Evolutionary conservation across 78 protist species (phyloP).

Genomic region (Tieghemostelium lacteum): DNA sequence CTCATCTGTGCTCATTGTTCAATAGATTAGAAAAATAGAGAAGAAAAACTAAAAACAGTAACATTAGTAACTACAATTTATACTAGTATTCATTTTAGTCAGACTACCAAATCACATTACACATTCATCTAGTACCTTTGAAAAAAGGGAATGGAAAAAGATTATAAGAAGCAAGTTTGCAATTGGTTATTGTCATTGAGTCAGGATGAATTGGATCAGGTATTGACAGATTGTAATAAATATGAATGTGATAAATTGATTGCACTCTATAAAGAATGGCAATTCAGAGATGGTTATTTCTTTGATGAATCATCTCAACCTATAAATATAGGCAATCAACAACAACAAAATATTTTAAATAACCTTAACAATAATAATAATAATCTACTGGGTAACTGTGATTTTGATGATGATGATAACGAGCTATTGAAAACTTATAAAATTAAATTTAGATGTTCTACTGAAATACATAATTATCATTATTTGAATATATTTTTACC

Average conservation of each 20-base stretch:
- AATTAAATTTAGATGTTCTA: slow-evolving; percentile 14
- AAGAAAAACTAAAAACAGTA: too few species aligned
- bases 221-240: slow-evolving; percentile 66
- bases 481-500: slow-evolving; percentile 20
- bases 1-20: too few species aligned
- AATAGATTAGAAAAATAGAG: too few species aligned
- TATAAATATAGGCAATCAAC: background rate
- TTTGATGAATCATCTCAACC: slow-evolving; percentile 38
- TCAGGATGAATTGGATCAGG: slow-evolving; percentile 41
- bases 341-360: background rate
- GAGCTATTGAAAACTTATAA: slow-evolving; percentile 7
- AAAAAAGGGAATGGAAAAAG: slow-evolving; percentile 21
- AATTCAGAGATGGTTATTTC: slow-evolving; percentile 44
- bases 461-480: slow-evolving; percentile 14
- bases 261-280: slow-evolving; percentile 55
- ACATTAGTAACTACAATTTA: too few species aligned
- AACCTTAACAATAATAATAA: background rate
- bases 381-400: background rate
- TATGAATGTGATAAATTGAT: slow-evolving; percentile 63
- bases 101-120: too few species aligned
- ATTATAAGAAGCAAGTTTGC: slow-evolving; percentile 31
- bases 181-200: slow-evolving; percentile 44
- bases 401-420: background rate
- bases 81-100: too few species aligned
- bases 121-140: too few species aligned